Conservation (phyloP, 164 flowering plant species). For the Euptelea pleiosperma region DNA sequence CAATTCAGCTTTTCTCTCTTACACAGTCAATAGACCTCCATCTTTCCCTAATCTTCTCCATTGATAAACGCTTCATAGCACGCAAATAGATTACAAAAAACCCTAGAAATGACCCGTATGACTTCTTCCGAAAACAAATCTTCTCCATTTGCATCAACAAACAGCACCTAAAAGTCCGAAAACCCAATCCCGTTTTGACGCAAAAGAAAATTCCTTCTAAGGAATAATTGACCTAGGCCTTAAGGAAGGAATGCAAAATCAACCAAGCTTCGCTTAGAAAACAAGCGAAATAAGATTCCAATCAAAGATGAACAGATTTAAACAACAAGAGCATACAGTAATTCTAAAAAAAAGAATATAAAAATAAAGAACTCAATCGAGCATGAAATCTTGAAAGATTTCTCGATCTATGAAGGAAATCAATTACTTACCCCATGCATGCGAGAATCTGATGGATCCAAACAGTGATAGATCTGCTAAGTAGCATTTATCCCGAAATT, state of each 20-base stretch:
- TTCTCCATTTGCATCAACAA: background rate
- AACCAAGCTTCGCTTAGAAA: conserved; percentile 9
- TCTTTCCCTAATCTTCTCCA: conserved; percentile 11
- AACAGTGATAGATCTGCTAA: conserved; percentile 29
- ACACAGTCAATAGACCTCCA: conserved; percentile 9
- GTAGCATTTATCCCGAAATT: conserved; percentile 23
- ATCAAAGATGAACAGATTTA: background rate
- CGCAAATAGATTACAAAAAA: conserved; percentile 1
- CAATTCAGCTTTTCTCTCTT: too few relatives aligned
- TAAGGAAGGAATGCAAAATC: conserved; percentile 10
- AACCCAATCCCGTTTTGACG: background rate
- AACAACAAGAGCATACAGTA: background rate
- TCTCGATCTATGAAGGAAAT: conserved; percentile 6
- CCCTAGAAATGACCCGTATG: background rate
- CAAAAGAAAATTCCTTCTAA: background rate
- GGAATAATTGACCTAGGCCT: background rate
- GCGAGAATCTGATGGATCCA: conserved; percentile 52
- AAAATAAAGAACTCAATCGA: background rate
- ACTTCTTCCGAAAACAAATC: conserved; percentile 3
- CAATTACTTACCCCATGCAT: conserved; percentile 60
- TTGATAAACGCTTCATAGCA: background rate
- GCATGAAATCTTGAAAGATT: background rate
- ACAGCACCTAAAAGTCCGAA: background rate
- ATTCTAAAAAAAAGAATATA: too few relatives aligned
- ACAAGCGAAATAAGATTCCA: conserved; percentile 15